These are phyloP conservation scores for Nothophoma quercina DNA, from an alignment of 2,329 filamentous ascomycete species.

Conservation along the genomic window DNA sequence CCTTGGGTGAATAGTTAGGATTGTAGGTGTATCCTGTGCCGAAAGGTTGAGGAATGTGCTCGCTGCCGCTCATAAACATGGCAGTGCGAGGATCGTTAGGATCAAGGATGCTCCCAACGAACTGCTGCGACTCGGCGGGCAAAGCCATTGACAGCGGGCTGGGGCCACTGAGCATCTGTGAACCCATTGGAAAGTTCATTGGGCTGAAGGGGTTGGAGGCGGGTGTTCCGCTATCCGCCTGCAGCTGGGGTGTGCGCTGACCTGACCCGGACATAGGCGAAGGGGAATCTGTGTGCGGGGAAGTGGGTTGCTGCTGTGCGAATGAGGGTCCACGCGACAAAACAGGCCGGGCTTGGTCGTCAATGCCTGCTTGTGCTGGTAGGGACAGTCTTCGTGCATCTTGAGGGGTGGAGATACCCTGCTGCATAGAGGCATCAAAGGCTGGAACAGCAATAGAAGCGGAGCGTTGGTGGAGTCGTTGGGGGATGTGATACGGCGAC, in stretches of 20 bases:
- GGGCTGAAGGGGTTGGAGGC: constrained; percentile 29
- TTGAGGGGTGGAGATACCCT: constrained; percentile 28
- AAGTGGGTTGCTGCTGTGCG: constrained; percentile 27
- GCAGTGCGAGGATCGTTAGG: constrained; percentile 55
- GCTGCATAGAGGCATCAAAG: constrained; percentile 37
- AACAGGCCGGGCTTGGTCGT: constrained; percentile 28
- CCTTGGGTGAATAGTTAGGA: constrained; percentile 50
- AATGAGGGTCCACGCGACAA: constrained; percentile 31
- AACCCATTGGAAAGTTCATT: constrained; percentile 34
- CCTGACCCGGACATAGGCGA: constrained; percentile 31
- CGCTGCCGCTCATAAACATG: constrained; percentile 57
- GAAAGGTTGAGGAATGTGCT: constrained; percentile 50
- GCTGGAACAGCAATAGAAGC: constrained; percentile 56
- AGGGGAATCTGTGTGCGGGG: constrained; percentile 30
- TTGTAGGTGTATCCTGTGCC: constrained; percentile 55
- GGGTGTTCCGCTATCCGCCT: constrained; percentile 31
- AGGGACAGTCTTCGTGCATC: constrained; percentile 54
- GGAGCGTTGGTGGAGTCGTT: constrained; percentile 53
- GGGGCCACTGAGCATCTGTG: constrained; percentile 42
- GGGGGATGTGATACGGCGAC: constrained; percentile 56
- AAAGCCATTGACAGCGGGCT: constrained; percentile 59
- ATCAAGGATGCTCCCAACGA: constrained; percentile 58
- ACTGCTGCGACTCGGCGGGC: constrained; percentile 62
- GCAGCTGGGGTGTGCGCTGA: constrained; percentile 32
- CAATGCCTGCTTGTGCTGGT: constrained; percentile 40